phyloP scores from a whole-genome alignment of 768 basidiomycete species.

The Lactifluus subvellereus region DNA sequence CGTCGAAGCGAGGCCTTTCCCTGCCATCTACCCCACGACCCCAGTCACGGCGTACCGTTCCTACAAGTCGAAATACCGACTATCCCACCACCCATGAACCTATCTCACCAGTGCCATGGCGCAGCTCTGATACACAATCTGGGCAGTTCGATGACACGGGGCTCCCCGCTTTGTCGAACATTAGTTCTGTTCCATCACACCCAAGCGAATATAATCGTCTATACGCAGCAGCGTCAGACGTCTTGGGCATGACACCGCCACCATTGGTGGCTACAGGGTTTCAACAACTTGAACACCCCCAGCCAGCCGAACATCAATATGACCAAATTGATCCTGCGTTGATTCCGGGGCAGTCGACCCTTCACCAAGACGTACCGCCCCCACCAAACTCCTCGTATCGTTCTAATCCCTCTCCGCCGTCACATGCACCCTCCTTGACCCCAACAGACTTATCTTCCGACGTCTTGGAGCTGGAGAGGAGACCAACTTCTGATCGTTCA shows the following conservation, averaged over 20 bases:
- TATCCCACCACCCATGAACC: slow-evolving; percentile 9
- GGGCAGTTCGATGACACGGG: slow-evolving; percentile 6
- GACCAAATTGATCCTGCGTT: slow-evolving; percentile 1
- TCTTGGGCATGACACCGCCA: slow-evolving; percentile 72
- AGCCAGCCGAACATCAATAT: slow-evolving; percentile 15
- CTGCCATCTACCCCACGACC: slow-evolving; percentile 36
- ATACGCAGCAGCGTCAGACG: slow-evolving; percentile 73
- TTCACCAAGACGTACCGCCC: slow-evolving; percentile 1
- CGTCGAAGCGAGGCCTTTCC: slow-evolving; percentile 24
- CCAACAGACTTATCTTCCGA: slow-evolving; percentile 25
- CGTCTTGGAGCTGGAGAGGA: slow-evolving; percentile 49
- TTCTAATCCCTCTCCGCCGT: not conserved
- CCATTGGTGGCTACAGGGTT: slow-evolving; percentile 30
- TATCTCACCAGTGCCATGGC: not conserved
- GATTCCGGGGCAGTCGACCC: slow-evolving; percentile 22
- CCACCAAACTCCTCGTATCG: slow-evolving; percentile 1
- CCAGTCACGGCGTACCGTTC: slow-evolving; percentile 3
- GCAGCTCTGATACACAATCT: not conserved
- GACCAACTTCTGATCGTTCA: slow-evolving; percentile 52
- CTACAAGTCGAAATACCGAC: slow-evolving; percentile 3
- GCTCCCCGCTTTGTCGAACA: not conserved
- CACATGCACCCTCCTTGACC: slow-evolving; percentile 24
- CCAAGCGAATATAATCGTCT: slow-evolving; percentile 48
- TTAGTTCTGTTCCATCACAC: slow-evolving; percentile 26
- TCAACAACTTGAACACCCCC: slow-evolving; percentile 19